Evolutionary conservation across 106 monocot genomes (phyloP).

Genomic region (Gastrodia elata): DNA sequence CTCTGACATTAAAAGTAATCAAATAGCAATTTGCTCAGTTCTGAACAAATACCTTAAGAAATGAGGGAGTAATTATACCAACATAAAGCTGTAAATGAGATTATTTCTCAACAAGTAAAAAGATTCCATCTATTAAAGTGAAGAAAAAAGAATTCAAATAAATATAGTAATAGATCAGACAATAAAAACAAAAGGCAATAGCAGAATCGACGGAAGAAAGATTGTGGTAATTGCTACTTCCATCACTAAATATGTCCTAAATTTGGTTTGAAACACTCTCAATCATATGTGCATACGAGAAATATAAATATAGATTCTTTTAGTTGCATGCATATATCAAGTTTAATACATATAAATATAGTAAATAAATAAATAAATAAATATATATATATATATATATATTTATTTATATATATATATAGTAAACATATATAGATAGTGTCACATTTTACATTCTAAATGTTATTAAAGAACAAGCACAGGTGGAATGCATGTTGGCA

Average conservation of each 20-base stretch:
- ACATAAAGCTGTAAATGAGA: not conserved
- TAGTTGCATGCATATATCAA: too few relatives aligned
- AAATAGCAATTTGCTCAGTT: not conserved
- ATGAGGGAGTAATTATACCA: not conserved
- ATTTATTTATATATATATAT: not conserved
- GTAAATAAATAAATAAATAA: not conserved
- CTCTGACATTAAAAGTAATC: conserved; percentile 30
- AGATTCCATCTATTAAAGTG: not conserved
- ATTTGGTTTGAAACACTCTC: not conserved
- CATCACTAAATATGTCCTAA: not conserved
- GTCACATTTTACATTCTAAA: not conserved
- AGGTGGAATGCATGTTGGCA: not conserved
- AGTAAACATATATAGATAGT: not conserved
- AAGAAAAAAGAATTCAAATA: not conserved
- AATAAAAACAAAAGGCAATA: not conserved
- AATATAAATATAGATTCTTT: too few relatives aligned
- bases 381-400: not conserved
- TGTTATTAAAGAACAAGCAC: not conserved
- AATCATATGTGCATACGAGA: not conserved
- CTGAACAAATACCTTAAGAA: not conserved
- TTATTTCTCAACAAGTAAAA: not conserved
- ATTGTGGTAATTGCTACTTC: not conserved
- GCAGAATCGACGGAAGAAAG: not conserved
- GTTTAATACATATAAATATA: too few relatives aligned
- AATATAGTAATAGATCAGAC: not conserved